Percentiles rank a stretch among this genome's conserved stretches.
phyloP scores from a whole-genome alignment of 352 stramenopile species.

The Phytophthora hibernalis region DNA sequence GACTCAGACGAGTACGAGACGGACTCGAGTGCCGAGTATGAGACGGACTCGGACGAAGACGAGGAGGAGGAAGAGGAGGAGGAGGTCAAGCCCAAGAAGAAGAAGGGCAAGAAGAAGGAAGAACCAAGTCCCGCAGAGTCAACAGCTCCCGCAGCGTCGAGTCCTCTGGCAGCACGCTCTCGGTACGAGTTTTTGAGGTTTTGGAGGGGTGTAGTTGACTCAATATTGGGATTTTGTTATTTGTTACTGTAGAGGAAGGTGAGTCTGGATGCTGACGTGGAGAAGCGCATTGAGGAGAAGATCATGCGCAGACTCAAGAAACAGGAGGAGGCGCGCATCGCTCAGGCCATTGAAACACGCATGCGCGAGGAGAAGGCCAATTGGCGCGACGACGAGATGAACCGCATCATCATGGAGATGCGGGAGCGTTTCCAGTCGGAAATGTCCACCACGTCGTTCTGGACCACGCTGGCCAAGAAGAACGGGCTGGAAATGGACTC shows the following conservation, averaged over 20 bases:
- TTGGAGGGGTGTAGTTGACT: constrained; percentile 3
- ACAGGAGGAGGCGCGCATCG: constrained; percentile 87
- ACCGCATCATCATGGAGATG: constrained; percentile 92
- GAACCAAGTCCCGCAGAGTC: constrained; percentile 48
- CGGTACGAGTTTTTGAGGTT: constrained; percentile 24
- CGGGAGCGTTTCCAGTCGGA: constrained; percentile 85
- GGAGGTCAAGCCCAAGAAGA: constrained; percentile 76
- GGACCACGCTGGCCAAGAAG: constrained; percentile 70
- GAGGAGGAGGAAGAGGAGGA: constrained; percentile 71
- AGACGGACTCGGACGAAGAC: constrained; percentile 65
- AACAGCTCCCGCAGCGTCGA: constrained; percentile 58
- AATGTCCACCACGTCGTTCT: constrained; percentile 73
- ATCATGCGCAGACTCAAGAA: constrained; percentile 89
- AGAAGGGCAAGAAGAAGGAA: constrained; percentile 61
- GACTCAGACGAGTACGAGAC: constrained; percentile 82
- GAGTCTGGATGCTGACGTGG: constrained; percentile 78
- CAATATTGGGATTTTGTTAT: constrained; percentile 15
- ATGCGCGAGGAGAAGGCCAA: constrained; percentile 88
- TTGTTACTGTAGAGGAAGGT: constrained; percentile 49
- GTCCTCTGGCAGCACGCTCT: constrained; percentile 40
- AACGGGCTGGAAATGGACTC: constrained; percentile 55
- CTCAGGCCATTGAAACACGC: constrained; percentile 81
- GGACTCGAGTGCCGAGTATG: constrained; percentile 58
- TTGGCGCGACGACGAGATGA: constrained; percentile 91
- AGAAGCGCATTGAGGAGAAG: constrained; percentile 90